Percentiles rank a stretch among this genome's conserved stretches.
Conservation (phyloP, 768 basidiomycete species). For the Mycena filopes region DNA sequence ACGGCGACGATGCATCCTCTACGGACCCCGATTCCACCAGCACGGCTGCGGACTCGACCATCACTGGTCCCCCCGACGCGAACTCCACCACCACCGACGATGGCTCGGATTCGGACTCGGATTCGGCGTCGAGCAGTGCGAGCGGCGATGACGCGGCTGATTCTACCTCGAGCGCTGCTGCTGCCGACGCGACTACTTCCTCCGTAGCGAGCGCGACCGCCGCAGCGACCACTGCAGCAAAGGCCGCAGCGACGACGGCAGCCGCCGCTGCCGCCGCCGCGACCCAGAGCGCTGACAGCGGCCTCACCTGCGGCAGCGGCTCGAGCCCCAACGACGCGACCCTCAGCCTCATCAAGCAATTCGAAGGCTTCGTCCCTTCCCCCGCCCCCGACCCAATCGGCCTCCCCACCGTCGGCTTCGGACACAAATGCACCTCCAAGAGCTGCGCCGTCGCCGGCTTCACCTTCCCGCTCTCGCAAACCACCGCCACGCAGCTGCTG, state of each 20-base stretch:
- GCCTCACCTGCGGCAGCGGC: constrained; percentile 15
- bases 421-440: constrained; percentile 40
- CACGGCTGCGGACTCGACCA: too few species aligned
- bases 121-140: too few species aligned
- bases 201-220: neutral
- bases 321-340: constrained; percentile 38
- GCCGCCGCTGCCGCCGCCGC: constrained; percentile 12
- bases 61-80: neutral
- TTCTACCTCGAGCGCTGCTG: neutral
- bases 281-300: constrained; percentile 12
- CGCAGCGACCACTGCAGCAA: constrained; percentile 6
- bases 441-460: constrained; percentile 35
- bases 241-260: constrained; percentile 1
- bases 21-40: too few species aligned
- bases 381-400: constrained; percentile 45
- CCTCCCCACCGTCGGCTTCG: constrained; percentile 45
- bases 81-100: neutral
- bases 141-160: too few species aligned
- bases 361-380: constrained; percentile 42
- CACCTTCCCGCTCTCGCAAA: constrained; percentile 40
- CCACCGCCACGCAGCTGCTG: constrained; percentile 41
- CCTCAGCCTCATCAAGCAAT: constrained; percentile 40
- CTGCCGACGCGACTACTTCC: neutral
- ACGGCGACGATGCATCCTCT: too few species aligned
- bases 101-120: too few species aligned